Evolutionary conservation across 805 yeast genomes (phyloP).

Genomic region (Candida lessepsii): DNA sequence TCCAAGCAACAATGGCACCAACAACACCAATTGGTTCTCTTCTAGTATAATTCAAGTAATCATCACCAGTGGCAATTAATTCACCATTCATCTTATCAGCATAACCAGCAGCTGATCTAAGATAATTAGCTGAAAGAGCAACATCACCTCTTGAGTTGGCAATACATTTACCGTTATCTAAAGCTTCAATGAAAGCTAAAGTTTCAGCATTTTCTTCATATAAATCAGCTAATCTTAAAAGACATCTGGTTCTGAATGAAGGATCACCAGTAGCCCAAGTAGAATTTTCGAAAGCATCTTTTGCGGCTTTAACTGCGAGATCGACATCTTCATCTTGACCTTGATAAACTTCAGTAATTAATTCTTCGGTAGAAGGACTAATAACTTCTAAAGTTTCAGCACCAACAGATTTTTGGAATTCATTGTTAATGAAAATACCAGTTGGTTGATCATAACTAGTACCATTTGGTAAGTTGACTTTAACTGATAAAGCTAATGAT

Average conservation of each 20-base stretch:
- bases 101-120: conserved; percentile 87
- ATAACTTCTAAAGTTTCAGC: conserved; percentile 60
- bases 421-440: conserved; percentile 86
- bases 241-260: conserved; percentile 57
- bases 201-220: conserved; percentile 70
- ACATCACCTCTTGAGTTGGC: conserved; percentile 73
- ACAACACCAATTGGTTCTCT: conserved; percentile 94
- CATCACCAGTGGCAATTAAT: conserved; percentile 68
- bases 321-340: conserved; percentile 81
- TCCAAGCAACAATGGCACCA: conserved; percentile 97
- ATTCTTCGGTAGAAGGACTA: conserved; percentile 71
- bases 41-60: conserved; percentile 74
- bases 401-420: conserved; percentile 61
- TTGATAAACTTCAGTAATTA: conserved; percentile 65
- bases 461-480: conserved; percentile 70
- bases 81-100: conserved; percentile 85
- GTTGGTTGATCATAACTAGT: conserved; percentile 72
- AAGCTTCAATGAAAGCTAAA: conserved; percentile 77
- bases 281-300: conserved; percentile 61
- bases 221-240: conserved; percentile 73
- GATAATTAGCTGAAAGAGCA: conserved; percentile 60
- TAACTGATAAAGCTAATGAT: conserved; percentile 38
- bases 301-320: conserved; percentile 82
- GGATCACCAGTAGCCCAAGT: conserved; percentile 72
- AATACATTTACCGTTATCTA: conserved; percentile 87